A percentile compares a stretch with the other conserved stretches of the same genome.
Conservation (phyloP, 495 filamentous ascomycete species). For the Tetracladium setigerum region DNA sequence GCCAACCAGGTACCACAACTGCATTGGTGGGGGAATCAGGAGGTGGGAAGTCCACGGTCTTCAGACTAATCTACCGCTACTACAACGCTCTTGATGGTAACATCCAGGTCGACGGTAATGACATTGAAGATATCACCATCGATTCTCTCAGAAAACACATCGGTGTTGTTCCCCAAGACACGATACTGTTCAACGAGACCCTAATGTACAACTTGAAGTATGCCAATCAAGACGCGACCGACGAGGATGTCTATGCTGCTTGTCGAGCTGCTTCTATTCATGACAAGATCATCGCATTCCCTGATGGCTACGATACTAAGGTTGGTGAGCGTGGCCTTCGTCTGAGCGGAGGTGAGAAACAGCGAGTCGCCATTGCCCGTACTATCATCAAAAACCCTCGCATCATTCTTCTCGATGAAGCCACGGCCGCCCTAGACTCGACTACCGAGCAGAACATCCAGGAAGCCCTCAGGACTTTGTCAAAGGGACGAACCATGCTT, state of each 20-base stretch:
- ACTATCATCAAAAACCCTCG: slow-evolving; percentile 94
- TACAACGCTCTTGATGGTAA: slow-evolving; percentile 74
- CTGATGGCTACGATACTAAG: slow-evolving; percentile 84
- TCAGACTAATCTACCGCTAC: slow-evolving; percentile 90
- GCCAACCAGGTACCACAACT: slow-evolving; percentile 83
- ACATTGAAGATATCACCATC: slow-evolving; percentile 81
- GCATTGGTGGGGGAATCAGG: slow-evolving; percentile 94
- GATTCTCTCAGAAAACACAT: slow-evolving; percentile 87
- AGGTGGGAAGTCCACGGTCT: slow-evolving; percentile 96
- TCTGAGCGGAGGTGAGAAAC: slow-evolving; percentile 92
- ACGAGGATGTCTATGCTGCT: slow-evolving; percentile 84
- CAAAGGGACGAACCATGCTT: slow-evolving; percentile 72
- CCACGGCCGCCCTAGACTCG: slow-evolving; percentile 89
- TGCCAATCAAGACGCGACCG: slow-evolving; percentile 75
- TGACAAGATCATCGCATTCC: slow-evolving; percentile 89
- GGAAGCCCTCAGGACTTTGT: slow-evolving; percentile 68
- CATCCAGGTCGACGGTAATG: slow-evolving; percentile 75
- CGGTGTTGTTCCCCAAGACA: slow-evolving; percentile 95
- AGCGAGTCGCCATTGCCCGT: slow-evolving; percentile 92
- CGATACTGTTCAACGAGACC: slow-evolving; percentile 92
- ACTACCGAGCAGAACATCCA: slow-evolving; percentile 97
- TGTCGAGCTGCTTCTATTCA: slow-evolving; percentile 91
- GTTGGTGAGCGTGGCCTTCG: slow-evolving; percentile 92
- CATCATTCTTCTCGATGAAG: slow-evolving; percentile 94
- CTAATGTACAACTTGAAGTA: slow-evolving; percentile 96